Conservation (phyloP, 2,329 filamentous ascomycete species). For the Pyrenochaeta sp. region DNA sequence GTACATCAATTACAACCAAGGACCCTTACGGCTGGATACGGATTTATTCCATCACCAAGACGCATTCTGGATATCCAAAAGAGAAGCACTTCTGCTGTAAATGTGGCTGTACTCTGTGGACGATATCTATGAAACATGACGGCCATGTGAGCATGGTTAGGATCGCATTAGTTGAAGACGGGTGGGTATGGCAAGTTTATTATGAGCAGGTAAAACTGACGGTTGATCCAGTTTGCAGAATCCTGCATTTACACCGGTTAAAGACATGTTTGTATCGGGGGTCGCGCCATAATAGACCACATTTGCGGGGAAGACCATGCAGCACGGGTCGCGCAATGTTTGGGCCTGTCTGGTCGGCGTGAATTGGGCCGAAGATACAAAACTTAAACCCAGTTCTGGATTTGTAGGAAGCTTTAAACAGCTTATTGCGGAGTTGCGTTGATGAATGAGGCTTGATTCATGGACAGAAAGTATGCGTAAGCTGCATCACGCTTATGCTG, state of each 20-base stretch:
- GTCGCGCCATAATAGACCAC: background rate
- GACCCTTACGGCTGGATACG: conserved; percentile 3
- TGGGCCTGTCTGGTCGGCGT: background rate
- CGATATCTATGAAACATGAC: conserved; percentile 1
- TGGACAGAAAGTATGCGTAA: background rate
- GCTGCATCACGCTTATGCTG: background rate
- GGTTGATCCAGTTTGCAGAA: background rate
- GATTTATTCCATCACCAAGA: conserved; percentile 2
- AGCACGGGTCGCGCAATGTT: background rate
- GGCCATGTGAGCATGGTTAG: conserved; percentile 2
- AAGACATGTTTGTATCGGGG: background rate
- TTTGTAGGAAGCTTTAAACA: no score
- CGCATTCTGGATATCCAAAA: conserved; percentile 1
- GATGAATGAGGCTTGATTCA: no score
- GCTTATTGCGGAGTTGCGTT: no score
- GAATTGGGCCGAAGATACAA: no score
- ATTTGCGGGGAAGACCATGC: background rate
- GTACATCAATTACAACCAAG: conserved; percentile 1
- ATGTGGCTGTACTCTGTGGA: conserved; percentile 8
- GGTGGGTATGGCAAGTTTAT: background rate
- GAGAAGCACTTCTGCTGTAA: conserved; percentile 6
- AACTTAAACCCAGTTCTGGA: no score
- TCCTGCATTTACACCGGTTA: conserved; percentile 2
- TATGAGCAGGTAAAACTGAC: conserved; percentile 1
- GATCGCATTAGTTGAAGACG: conserved; percentile 1